A percentile compares a stretch with the other conserved stretches of the same genome.
These are phyloP conservation scores for Sphaerobolus stellatus DNA, from an alignment of 1,284 basidiomycete species.

Conservation along the genomic window DNA sequence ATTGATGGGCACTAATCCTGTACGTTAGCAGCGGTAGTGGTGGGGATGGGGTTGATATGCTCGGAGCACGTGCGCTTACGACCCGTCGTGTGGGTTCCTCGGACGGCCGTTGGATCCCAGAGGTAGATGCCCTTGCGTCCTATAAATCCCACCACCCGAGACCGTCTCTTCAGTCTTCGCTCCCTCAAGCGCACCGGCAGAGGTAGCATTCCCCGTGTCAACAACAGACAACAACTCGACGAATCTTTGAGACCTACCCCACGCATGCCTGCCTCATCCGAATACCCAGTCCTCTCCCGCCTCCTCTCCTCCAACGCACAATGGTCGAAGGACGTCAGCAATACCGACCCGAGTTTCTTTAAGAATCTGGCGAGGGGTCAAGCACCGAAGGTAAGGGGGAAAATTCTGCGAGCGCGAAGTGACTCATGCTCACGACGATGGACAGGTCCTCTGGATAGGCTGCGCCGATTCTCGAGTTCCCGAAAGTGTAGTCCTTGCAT, in stretches of 20 bases:
- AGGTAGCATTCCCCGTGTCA: background rate
- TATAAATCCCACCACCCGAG: background rate
- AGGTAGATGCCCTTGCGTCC: slow-evolving; percentile 4
- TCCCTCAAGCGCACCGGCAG: background rate
- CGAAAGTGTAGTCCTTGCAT: slow-evolving; percentile 52
- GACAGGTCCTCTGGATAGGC: slow-evolving; percentile 70
- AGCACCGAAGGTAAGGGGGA: slow-evolving; percentile 56
- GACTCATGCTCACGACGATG: slow-evolving; percentile 8
- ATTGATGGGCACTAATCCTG: too few species aligned
- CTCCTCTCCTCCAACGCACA: slow-evolving; percentile 56
- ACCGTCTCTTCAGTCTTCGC: background rate
- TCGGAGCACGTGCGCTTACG: too few species aligned
- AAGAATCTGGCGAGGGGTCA: slow-evolving; percentile 62
- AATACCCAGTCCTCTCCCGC: slow-evolving; percentile 35
- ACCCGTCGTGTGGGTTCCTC: too few species aligned
- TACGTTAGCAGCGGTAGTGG: too few species aligned
- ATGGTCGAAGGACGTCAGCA: slow-evolving; percentile 61
- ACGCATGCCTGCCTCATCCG: background rate
- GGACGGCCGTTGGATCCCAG: too few species aligned
- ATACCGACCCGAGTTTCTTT: slow-evolving; percentile 65
- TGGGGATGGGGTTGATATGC: too few species aligned
- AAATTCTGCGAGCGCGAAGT: background rate
- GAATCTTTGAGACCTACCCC: background rate
- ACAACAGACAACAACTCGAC: background rate
- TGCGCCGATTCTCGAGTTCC: slow-evolving; percentile 70